Evolutionary conservation across 2,329 filamentous ascomycete species (phyloP).

Genomic region (Ophiocordyceps australis): DNA sequence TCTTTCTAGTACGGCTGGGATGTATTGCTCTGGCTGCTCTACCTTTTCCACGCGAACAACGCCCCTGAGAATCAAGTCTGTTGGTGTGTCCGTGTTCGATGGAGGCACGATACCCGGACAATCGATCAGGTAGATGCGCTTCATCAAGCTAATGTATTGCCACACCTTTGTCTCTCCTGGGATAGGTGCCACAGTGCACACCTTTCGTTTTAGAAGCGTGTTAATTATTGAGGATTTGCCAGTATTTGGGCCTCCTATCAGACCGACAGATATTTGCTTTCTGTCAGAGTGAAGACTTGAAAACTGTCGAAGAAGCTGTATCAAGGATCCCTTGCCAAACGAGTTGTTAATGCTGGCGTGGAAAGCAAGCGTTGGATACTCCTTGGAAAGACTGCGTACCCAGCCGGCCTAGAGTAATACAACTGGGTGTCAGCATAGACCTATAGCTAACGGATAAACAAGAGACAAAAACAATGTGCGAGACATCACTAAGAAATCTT

Average conservation of each 20-base stretch:
- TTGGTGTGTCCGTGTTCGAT: slow-evolving; percentile 62
- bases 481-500: slow-evolving; percentile 97
- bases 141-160: slow-evolving; percentile 95
- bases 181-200: slow-evolving; percentile 84
- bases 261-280: slow-evolving; percentile 86
- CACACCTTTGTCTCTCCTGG: slow-evolving; percentile 95
- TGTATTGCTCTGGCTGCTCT: slow-evolving; percentile 90
- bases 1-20: slow-evolving; percentile 59
- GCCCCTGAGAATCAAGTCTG: slow-evolving; percentile 77
- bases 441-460: slow-evolving; percentile 8
- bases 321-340: slow-evolving; percentile 89
- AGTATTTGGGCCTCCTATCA: slow-evolving; percentile 67
- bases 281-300: slow-evolving; percentile 74
- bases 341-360: slow-evolving; percentile 89
- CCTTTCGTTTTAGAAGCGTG: slow-evolving; percentile 83
- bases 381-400: slow-evolving; percentile 76
- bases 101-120: slow-evolving; percentile 94
- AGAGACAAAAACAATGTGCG: slow-evolving; percentile 38
- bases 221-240: slow-evolving; percentile 98
- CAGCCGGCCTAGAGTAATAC: slow-evolving; percentile 61
- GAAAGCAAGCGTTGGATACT: slow-evolving; percentile 88
- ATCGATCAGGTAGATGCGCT: slow-evolving; percentile 78
- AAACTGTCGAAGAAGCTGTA: slow-evolving; percentile 84
- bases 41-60: slow-evolving; percentile 93
- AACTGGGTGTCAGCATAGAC: no score